Conservation (phyloP, 495 filamentous ascomycete species). For the Penicillium daleae region DNA sequence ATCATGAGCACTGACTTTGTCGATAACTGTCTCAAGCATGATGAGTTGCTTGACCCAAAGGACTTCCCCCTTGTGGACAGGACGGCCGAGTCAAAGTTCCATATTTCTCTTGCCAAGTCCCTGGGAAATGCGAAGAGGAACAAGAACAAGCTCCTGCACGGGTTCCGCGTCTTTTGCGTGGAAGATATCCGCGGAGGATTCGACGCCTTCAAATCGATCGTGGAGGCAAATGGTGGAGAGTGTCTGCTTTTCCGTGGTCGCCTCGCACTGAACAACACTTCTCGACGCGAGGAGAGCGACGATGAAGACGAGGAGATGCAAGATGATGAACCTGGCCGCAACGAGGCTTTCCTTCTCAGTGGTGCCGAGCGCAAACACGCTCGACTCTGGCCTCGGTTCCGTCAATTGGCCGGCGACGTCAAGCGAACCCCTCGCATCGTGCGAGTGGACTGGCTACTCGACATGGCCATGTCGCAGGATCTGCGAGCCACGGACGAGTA, state of each 20-base stretch:
- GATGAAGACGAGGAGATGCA: constrained; percentile 48
- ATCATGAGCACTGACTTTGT: constrained; percentile 81
- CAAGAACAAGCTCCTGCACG: constrained; percentile 69
- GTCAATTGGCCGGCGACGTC: constrained; percentile 70
- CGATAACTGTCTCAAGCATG: constrained; percentile 66
- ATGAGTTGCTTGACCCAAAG: constrained; percentile 60
- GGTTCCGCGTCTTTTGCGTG: constrained; percentile 79
- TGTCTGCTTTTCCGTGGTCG: constrained; percentile 79
- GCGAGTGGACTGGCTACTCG: constrained; percentile 83
- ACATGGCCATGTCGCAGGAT: constrained; percentile 85
- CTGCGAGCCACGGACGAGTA: constrained; percentile 67
- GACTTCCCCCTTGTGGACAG: constrained; percentile 70
- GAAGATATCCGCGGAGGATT: constrained; percentile 75
- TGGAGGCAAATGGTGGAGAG: constrained; percentile 83
- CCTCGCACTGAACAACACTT: constrained; percentile 58
- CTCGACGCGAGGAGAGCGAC: constrained; percentile 51
- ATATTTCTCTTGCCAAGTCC: constrained; percentile 66
- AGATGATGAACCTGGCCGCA: constrained; percentile 60
- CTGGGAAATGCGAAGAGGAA: constrained; percentile 72
- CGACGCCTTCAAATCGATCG: constrained; percentile 81
- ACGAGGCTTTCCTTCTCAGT: constrained; percentile 79
- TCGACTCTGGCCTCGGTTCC: constrained; percentile 78
- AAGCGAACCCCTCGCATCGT: constrained; percentile 78
- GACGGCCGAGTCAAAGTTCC: constrained; percentile 69
- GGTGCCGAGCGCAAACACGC: constrained; percentile 65